Base-by-base conservation (phyloP, 176 grass and related monocot genomes). In the Oryza meyeriana region DNA sequence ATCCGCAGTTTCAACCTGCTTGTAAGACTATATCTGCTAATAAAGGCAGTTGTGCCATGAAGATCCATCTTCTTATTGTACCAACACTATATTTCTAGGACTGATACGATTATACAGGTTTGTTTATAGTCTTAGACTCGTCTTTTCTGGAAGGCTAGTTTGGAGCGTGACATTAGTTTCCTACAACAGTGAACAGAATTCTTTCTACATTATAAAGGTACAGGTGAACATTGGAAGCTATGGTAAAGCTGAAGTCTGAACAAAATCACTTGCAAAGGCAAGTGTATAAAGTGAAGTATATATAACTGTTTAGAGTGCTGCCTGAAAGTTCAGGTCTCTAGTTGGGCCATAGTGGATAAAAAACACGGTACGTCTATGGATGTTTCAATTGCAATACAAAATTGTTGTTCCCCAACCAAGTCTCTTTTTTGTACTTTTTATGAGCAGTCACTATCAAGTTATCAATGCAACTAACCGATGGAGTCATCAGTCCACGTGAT, bases 221-320 rank as follows among this genome's bases (percentile, higher is more conserved):
- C 86, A 38, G 86, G 88, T 42, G 85, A 41, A 41, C 66, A 31
- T 26, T 91, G 88, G 94, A 91, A 76, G 55, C 12, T 91, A 74
- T 22, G 62, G 12, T 65, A 81, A 41, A 33, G 26, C 13, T 66
- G 47, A 52, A 52, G 17, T 17, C 45, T 18, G 69, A 44, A 14
- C 35, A 81, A 81, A 35, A 81, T 32, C 58, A 72, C 9, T 75
- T 74, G 20, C 5, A 44, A 44, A 44, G 61, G 26, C 13, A 74
- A 59, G 26, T 8, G 52, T 31, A 30, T 5, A 26, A 66, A 61
- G 13, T 72, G 61, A 64, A 59, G 4, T 24, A 48, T 65, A 39
- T 52, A 5, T 52, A 20, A 18, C 24, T 39, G 7, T 31, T 72
- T 36, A 26, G 6, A 12, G 9, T 78, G 8, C 30, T 65, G 32